A percentile compares a stretch with the other conserved stretches of the same genome.
phyloP scores from a whole-genome alignment of 2,329 filamentous ascomycete genomes.

The Phoma sp. region DNA sequence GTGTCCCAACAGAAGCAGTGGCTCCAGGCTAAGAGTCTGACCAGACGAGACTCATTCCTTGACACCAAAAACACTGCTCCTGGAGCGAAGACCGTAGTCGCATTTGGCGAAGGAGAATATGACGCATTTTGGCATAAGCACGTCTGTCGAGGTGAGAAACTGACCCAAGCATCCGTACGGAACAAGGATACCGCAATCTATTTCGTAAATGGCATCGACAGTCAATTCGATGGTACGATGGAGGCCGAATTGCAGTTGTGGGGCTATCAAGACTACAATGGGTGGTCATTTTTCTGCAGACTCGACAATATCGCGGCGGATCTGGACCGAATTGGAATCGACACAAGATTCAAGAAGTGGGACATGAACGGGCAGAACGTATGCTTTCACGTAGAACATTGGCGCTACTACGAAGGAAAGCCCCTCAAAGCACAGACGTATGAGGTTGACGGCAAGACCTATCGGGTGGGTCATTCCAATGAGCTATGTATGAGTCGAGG shows the following conservation, averaged over 20 bases:
- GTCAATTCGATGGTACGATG: constrained; percentile 6
- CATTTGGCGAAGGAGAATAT: too few relatives aligned
- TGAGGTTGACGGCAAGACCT: background rate
- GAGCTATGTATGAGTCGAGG: background rate
- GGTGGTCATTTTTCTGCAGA: background rate
- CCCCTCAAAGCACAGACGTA: background rate
- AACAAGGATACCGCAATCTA: constrained; percentile 7
- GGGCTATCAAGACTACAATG: constrained; percentile 3
- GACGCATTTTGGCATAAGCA: background rate
- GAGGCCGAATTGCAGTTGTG: constrained; percentile 2
- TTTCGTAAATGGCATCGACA: constrained; percentile 1
- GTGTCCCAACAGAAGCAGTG: too few relatives aligned
- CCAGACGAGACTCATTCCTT: too few relatives aligned
- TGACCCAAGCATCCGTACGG: background rate
- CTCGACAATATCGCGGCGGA: background rate
- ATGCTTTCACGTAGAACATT: constrained; percentile 1
- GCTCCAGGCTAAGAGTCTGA: too few relatives aligned
- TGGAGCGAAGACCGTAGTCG: too few relatives aligned
- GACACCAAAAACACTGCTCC: too few relatives aligned
- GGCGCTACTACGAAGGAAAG: too few relatives aligned
- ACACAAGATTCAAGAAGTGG: background rate
- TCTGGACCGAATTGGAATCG: background rate
- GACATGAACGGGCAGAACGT: background rate
- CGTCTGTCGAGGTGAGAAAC: constrained; percentile 8
- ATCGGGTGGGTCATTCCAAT: background rate